Evolutionary conservation across 805 yeast genomes (phyloP), one percentile per base, ranked within the genome.

Genomic region (Spathaspora hagerdaliae): DNA sequence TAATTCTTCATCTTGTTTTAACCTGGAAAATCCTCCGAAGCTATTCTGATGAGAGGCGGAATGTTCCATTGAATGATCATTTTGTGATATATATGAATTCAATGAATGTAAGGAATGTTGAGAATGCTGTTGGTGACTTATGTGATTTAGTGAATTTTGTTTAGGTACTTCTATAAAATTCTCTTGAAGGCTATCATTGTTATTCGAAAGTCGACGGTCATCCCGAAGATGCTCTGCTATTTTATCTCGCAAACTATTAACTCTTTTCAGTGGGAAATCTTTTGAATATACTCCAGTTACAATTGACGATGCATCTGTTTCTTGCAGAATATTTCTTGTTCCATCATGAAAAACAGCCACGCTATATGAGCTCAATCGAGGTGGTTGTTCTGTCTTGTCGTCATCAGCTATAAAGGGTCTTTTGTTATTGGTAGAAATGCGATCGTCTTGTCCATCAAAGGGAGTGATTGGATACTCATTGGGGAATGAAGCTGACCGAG

Each of bases 341-440:
- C 61, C 49, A 31, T 69, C 74, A 36, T 74, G 69, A 34, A 81
- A 61, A 24, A 81, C 60, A 26, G 81, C 83, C 15, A 77, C 67
- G 33, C 82, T 78, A 54, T 79, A 81, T 6, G 79, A 71, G 55
- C 84, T 79, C 48, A 81, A 65, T 11, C 78, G 79, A 2, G 86
- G 86, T 1, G 85, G 85, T 38, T 75, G 67, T 54, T 76, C 76
- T 35, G 77, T 74, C 49, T 69, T 74, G 48, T 79, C 83, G 38
- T 74, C 79, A 27, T 74, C 74, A 3, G 24, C 5, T 19, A 19
- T 19, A 19, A 19, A 19, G 2, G 24, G 5, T 19, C 56, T 46
- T 44, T 52, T 52, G 32, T 37, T 36, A 26, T 29, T 11, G 26
- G 31, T 34, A 19, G 2, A 27, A 27, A 15, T 13, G 41, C 27